Conservation (phyloP, 139 green algal species). For the Tetraselmis chui region DNA sequence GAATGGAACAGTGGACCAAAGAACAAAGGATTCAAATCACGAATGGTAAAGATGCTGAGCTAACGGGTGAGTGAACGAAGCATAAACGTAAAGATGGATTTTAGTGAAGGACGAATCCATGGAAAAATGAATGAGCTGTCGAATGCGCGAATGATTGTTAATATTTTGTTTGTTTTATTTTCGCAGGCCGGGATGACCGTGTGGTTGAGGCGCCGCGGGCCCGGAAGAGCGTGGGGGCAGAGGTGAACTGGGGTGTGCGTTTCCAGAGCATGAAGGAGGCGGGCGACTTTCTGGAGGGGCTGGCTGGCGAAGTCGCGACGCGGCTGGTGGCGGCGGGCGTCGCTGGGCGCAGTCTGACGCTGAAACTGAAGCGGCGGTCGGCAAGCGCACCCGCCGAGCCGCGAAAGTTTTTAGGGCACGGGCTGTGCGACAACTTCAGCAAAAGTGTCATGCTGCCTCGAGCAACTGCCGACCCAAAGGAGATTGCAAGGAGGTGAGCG, state of each 20-base stretch:
- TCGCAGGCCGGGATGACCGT: conserved; percentile 19
- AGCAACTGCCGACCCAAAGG: conserved; percentile 12
- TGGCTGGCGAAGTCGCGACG: conserved; percentile 34
- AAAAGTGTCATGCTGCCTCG: conserved; percentile 28
- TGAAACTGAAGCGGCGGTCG: conserved; percentile 81
- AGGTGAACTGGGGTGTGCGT: conserved; percentile 91
- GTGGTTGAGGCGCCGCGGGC: conserved; percentile 38
- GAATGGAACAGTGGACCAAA: no score
- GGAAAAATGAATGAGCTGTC: no score
- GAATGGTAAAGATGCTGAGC: no score
- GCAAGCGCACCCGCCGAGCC: conserved; percentile 53
- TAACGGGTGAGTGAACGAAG: no score
- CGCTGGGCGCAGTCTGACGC: conserved; percentile 49
- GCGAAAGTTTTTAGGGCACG: conserved; percentile 85
- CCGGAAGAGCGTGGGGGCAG: conserved; percentile 70
- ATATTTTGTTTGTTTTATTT: background rate
- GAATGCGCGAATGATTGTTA: no score
- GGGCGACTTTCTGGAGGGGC: conserved; percentile 45
- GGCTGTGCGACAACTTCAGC: conserved; percentile 77
- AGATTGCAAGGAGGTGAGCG: background rate
- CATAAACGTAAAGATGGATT: no score
- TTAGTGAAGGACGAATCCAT: no score
- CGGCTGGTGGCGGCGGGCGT: conserved; percentile 34
- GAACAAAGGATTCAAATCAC: no score
- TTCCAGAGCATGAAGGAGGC: conserved; percentile 55